Percentiles rank a stretch among this genome's conserved stretches.
Conservation (phyloP, 192 early-diverging fungal genomes). For the Coemansia sp. region DNA sequence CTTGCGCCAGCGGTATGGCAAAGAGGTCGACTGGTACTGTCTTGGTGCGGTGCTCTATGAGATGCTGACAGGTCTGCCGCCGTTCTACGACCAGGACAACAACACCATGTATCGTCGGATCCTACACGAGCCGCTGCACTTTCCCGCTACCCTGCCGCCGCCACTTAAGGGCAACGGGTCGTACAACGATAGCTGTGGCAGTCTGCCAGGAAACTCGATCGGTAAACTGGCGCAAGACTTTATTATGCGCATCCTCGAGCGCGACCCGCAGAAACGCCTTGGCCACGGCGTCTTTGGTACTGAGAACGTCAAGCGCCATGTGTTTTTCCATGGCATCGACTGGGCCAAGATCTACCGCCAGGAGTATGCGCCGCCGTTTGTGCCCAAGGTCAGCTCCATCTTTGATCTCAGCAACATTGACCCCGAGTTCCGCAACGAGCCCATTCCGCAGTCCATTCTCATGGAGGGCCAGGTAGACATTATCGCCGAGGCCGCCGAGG, state of each 20-base stretch:
- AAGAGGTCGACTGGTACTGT: slow-evolving; percentile 68
- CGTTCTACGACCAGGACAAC: slow-evolving; percentile 50
- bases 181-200: neutral
- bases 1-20: slow-evolving; percentile 57
- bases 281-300: slow-evolving; percentile 57
- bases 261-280: slow-evolving; percentile 57
- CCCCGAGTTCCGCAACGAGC: slow-evolving; percentile 44
- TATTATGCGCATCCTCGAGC: slow-evolving; percentile 49
- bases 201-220: neutral
- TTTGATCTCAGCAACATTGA: slow-evolving; percentile 42
- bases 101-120: slow-evolving; percentile 29
- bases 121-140: slow-evolving; percentile 16
- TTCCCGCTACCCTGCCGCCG: slow-evolving; percentile 20
- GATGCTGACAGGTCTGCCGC: slow-evolving; percentile 58
- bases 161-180: slow-evolving; percentile 4
- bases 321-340: slow-evolving; percentile 59
- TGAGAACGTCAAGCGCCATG: slow-evolving; percentile 55
- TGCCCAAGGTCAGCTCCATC: slow-evolving; percentile 54
- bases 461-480: slow-evolving; percentile 23
- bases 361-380: slow-evolving; percentile 60
- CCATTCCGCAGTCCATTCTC: slow-evolving; percentile 23
- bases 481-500: slow-evolving; percentile 17
- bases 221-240: slow-evolving; percentile 13
- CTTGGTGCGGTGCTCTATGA: slow-evolving; percentile 67
- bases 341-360: slow-evolving; percentile 59